Evolutionary conservation across 352 stramenopile genomes (phyloP), one percentile per base, ranked within the genome.

Genomic region (Globisporangium rhizosaccharum): DNA sequence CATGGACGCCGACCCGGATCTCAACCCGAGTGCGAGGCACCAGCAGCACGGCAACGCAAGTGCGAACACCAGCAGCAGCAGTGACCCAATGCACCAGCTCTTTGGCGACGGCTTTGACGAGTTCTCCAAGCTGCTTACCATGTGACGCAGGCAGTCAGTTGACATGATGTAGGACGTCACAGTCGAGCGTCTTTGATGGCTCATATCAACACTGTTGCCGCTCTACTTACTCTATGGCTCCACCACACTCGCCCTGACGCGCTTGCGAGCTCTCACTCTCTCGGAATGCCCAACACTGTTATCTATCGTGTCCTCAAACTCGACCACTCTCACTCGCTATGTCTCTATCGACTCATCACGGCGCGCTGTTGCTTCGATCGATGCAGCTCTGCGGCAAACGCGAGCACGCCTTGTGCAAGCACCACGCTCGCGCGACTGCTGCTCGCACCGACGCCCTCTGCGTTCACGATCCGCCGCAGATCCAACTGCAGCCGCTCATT

Each of bases 1-100:
- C 53, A 65, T 85, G 60, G 73, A 90, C 59, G 83, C 82, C 8
- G 85, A 95, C 56, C 76, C 83, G 4, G 80, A 92, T n/a, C 66
- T 94, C 4, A 73, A 74, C 39, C 59, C 72, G 0, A 12, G 23
- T 7, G 17, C 26, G 42, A 36, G 41, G 14, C 36, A 51, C 15
- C 23, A 45, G 11, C 9, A n/a, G 26, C 18, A 50, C 15, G n/a
- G 26, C 44, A 23, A 7, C 12, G 42, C 61, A 18, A 51, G 49
- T 3, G 36, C 28, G 28, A 33, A 33, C 28, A 6, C 28, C 28
- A 33, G 53, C 0, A 45, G 53, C 0, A 45, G 18, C n/a, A 46
- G 37, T 36, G 64, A 71, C n/a, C 51, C 61, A 30, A 48, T 54
- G 15, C 62, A 41, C 4, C 63, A 79, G 25, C 51, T 88, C 14